Evolutionary conservation across 441 rosid species (phyloP), one percentile per base, ranked within the genome.

Genomic region (Bruguiera hainesii): DNA sequence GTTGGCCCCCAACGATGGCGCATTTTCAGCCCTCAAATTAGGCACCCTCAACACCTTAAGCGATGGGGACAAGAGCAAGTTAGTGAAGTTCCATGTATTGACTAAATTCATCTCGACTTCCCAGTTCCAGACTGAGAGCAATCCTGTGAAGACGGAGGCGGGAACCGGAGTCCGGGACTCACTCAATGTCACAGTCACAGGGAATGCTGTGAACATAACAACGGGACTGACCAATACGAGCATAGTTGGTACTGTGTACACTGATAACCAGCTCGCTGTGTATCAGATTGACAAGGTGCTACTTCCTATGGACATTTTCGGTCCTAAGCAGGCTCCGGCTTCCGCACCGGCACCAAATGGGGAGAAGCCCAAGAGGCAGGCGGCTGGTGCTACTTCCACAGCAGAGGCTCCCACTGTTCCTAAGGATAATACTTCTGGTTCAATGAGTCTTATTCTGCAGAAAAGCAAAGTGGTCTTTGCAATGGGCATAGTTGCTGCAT

Each of bases 81-180:
- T 89, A 3, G 74, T 89, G 55, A 97, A 89, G 72, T 94, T 86
- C 65, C 97, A 94, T 19, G 82, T 89, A 15, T 67, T 91, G 68
- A 93, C 96, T 11, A 73, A 73, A 13, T 85, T 75, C 67, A 67
- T 89, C 5, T 68, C 95, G 0, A 58, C 78, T 61, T 64, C 94
- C 3, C 88, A 86, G 61, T 91, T 91, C 76, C 96, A 91, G 70
- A 91, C 95, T 0, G 76, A 85, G 7, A 93, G 97, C 56, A 93
- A 93, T 61, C 98, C 98, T 7, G 77, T 91, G 21, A 75, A 81
- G 61, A 93, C 98, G 1, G 86, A 88, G 37, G 98, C 97, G 1
- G 97, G 98, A 7, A 88, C 80, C n/a, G 80, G 78, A 0, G 79
- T 76, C 9, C 79, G 85, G 71, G 82, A 84, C 65, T 91, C 88